Percentiles rank a stretch among this genome's conserved stretches.
Conservation (phyloP, 1,139 yeast species). For the Geotrichum cucujoidarum region DNA sequence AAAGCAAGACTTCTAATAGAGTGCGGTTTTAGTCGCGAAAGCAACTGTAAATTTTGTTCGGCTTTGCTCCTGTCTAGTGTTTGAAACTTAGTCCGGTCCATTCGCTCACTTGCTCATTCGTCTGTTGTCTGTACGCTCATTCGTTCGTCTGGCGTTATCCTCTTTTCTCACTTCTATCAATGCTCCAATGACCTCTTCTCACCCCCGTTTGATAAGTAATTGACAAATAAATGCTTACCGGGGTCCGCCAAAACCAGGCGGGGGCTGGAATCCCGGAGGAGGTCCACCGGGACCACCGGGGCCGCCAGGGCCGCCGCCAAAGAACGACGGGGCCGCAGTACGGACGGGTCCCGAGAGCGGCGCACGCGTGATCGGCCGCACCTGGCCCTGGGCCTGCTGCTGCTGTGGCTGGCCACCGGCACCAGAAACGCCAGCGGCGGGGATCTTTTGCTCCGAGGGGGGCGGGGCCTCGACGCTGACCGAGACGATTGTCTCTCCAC, state of each 20-base stretch:
- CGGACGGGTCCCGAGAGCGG: constrained; percentile 33
- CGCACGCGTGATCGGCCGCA: constrained; percentile 15
- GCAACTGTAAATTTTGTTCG: too few species aligned
- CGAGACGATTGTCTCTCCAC: constrained; percentile 89
- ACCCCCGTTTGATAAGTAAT: neutral
- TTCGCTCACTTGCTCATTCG: too few species aligned
- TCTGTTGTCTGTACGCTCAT: too few species aligned
- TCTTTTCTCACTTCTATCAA: too few species aligned
- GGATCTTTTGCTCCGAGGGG: constrained; percentile 40
- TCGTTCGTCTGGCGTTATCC: too few species aligned
- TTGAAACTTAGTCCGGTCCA: too few species aligned
- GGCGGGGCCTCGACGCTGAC: constrained; percentile 81
- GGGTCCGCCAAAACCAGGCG: constrained; percentile 27
- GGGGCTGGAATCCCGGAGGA: constrained; percentile 31
- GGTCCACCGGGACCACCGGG: constrained; percentile 21
- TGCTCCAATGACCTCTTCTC: too few species aligned
- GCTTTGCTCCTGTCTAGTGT: too few species aligned
- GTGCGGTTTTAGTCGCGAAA: too few species aligned
- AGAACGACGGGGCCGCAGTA: constrained; percentile 24
- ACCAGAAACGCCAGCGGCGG: constrained; percentile 28
- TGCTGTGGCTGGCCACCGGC: neutral
- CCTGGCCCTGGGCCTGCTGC: constrained; percentile 4
- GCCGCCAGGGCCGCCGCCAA: constrained; percentile 19
- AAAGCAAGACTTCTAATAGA: too few species aligned
- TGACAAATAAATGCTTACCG: neutral